These are phyloP conservation scores for Diaporthe sp. DNA, from an alignment of 2,329 filamentous ascomycete genomes.

Conservation along the genomic window DNA sequence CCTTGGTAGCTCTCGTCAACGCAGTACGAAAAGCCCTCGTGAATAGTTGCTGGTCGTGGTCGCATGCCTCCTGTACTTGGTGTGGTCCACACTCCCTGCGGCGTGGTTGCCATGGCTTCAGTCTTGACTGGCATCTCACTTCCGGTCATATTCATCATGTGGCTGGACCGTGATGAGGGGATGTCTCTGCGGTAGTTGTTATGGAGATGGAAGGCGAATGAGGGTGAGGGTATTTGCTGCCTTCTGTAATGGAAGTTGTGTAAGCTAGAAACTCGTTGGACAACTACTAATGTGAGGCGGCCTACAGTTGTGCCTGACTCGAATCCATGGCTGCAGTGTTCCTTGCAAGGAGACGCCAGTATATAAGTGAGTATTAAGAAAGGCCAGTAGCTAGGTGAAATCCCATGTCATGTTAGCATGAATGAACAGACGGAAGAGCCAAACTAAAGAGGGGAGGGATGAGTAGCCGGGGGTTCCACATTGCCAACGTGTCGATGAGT, in stretches of 20 bases:
- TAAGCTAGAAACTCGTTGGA: conserved; percentile 52
- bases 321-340: conserved; percentile 63
- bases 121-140: conserved; percentile 62
- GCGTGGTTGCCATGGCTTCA: conserved; percentile 59
- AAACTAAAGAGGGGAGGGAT: conserved; percentile 46
- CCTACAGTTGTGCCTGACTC: conserved; percentile 67
- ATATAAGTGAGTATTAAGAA: conserved; percentile 53
- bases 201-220: conserved; percentile 62
- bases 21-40: conserved; percentile 73
- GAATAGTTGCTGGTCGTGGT: conserved; percentile 70
- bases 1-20: conserved; percentile 66
- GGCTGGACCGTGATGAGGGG: conserved; percentile 56
- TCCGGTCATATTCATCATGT: conserved; percentile 64
- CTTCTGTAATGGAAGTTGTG: conserved; percentile 53
- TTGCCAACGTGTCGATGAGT: conserved; percentile 49
- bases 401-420: conserved; percentile 55
- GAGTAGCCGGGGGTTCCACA: conserved; percentile 47
- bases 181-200: conserved; percentile 62
- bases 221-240: conserved; percentile 63
- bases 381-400: conserved; percentile 52
- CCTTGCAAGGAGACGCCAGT: conserved; percentile 48
- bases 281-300: conserved; percentile 47
- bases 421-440: conserved; percentile 48
- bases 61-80: conserved; percentile 65
- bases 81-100: conserved; percentile 67